A percentile compares a stretch with the other conserved stretches of the same genome.
phyloP scores from a whole-genome alignment of 345 rosid species.

The Brassica juncea region DNA sequence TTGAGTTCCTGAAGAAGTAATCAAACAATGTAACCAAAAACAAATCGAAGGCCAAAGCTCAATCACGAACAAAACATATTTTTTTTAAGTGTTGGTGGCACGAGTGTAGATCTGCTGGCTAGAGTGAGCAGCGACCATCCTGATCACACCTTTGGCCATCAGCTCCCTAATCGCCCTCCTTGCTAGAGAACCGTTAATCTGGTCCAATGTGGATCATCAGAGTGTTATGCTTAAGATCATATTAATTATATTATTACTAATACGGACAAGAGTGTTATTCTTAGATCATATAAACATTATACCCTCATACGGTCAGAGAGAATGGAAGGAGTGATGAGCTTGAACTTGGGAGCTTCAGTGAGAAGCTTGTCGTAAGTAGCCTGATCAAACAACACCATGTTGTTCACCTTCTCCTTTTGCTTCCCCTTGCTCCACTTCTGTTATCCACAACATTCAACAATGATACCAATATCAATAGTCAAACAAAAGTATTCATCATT shows the following conservation, averaged over 20 bases:
- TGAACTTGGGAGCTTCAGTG: conserved; percentile 73
- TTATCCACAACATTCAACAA: not conserved
- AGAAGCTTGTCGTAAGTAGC: conserved; percentile 82
- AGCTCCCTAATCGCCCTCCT: conserved; percentile 67
- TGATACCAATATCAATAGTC: no score
- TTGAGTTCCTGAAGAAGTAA: not conserved
- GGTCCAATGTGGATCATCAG: not conserved
- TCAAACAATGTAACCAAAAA: not conserved
- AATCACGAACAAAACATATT: not conserved
- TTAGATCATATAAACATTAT: no score
- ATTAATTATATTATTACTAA: no score
- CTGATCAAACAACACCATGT: conserved; percentile 86
- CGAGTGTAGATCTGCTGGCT: conserved; percentile 81
- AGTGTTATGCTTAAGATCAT: no score
- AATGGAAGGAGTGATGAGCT: conserved; percentile 77
- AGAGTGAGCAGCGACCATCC: conserved; percentile 64
- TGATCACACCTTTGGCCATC: conserved; percentile 67
- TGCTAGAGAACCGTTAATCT: conserved; percentile 61
- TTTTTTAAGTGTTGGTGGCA: conserved; percentile 60
- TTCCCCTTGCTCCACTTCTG: conserved; percentile 18
- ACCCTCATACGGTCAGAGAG: conserved; percentile 76
- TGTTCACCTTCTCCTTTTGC: conserved; percentile 54
- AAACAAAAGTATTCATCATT: no score
- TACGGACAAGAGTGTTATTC: no score
- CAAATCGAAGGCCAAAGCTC: not conserved